Evolutionary conservation across 306 rosid species (phyloP).

Genomic region (Acacia crassicarpa): DNA sequence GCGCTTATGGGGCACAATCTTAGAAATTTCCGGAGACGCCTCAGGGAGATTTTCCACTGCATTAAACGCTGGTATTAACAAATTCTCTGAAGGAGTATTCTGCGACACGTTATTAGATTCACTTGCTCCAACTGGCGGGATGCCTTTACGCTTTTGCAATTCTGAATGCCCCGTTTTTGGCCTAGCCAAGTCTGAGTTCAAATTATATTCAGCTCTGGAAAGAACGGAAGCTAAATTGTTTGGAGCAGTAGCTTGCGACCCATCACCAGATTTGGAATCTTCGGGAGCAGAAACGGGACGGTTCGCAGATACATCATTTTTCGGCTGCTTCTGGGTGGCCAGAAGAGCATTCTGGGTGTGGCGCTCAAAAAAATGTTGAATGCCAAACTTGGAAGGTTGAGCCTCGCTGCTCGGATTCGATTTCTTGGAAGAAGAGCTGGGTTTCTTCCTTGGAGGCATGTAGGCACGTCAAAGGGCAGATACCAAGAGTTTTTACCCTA

Average conservation of each 20-base stretch:
- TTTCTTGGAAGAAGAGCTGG: conserved; percentile 45
- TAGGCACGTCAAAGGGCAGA: neutral
- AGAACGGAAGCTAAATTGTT: neutral
- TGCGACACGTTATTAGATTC: conserved; percentile 18
- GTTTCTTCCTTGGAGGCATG: conserved; percentile 80
- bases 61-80: conserved; percentile 7
- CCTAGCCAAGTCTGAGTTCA: neutral
- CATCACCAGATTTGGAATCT: conserved; percentile 4
- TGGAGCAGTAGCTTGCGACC: conserved; percentile 1
- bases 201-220: neutral
- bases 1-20: conserved; percentile 60
- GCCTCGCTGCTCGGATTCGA: conserved; percentile 40
- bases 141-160: neutral
- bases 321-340: conserved; percentile 53
- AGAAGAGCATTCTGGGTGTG: conserved; percentile 56
- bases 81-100: conserved; percentile 44
- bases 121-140: neutral
- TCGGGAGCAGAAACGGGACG: conserved; percentile 6
- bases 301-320: conserved; percentile 8
- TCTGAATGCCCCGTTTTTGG: conserved; percentile 5
- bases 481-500: neutral
- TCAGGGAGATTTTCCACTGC: conserved; percentile 33
- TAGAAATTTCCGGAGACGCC: conserved; percentile 65
- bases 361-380: conserved; percentile 87
- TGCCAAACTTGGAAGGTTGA: conserved; percentile 78